A percentile compares a stretch with the other conserved stretches of the same genome.
Evolutionary conservation across 2,329 filamentous ascomycete species (phyloP).

Genomic region (Microascus cirrosus): DNA sequence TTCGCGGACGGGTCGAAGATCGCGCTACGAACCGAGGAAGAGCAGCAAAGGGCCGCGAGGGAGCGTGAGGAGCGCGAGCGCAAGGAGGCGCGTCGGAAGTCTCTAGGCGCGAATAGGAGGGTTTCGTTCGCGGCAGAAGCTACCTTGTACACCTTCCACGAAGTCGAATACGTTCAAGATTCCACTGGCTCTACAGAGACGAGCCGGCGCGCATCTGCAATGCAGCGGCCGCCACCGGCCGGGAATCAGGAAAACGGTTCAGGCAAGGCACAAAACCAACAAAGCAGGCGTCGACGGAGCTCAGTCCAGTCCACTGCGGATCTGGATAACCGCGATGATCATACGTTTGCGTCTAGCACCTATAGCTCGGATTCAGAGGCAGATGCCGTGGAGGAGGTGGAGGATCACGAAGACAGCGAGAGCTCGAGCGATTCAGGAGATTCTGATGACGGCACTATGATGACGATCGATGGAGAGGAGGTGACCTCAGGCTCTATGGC

Average conservation of each 20-base stretch:
- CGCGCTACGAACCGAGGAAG: constrained; percentile 56
- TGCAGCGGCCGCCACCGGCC: constrained; percentile 11
- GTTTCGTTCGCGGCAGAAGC: constrained; percentile 97
- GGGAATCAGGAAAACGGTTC: not conserved
- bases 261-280: not conserved
- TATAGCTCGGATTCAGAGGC: constrained; percentile 59
- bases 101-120: constrained; percentile 69
- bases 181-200: constrained; percentile 72
- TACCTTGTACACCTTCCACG: constrained; percentile 93
- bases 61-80: constrained; percentile 64
- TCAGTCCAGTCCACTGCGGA: constrained; percentile 56
- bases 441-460: constrained; percentile 66
- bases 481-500: constrained; percentile 57
- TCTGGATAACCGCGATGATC: constrained; percentile 54
- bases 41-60: constrained; percentile 57
- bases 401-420: constrained; percentile 29
- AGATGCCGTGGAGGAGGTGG: constrained; percentile 37
- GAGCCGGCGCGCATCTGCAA: constrained; percentile 59
- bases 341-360: constrained; percentile 65
- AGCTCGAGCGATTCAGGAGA: constrained; percentile 41
- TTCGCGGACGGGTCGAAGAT: constrained; percentile 38
- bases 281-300: constrained; percentile 37
- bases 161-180: constrained; percentile 80
- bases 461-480: constrained; percentile 73
- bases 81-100: constrained; percentile 83